phyloP scores from a whole-genome alignment of 1,284 basidiomycete species.

The Sanghuangporus weigelae region DNA sequence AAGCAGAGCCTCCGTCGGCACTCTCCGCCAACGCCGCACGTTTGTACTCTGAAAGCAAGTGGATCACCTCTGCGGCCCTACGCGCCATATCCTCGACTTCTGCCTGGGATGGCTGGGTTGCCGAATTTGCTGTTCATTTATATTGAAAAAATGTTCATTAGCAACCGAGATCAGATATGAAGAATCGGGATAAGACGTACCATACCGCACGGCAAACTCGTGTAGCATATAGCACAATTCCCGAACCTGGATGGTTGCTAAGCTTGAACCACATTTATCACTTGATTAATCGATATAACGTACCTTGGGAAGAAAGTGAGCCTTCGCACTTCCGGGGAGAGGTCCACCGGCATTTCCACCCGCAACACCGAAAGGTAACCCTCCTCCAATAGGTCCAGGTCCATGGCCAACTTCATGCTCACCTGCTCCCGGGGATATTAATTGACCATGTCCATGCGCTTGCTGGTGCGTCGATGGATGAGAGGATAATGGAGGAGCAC shows the following conservation, averaged over 20 bases:
- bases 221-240: slow-evolving; percentile 56
- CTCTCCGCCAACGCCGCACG: slow-evolving; percentile 35
- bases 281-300: slow-evolving; percentile 10
- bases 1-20: slow-evolving; percentile 10
- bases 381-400: background rate
- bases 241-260: slow-evolving; percentile 41
- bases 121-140: slow-evolving; percentile 41
- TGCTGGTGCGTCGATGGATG: background rate
- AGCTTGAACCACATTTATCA: slow-evolving; percentile 10
- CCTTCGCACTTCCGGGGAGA: slow-evolving; percentile 13
- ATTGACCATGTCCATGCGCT: background rate
- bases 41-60: slow-evolving; percentile 57
- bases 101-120: slow-evolving; percentile 41
- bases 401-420: background rate
- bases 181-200: slow-evolving; percentile 33
- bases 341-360: background rate
- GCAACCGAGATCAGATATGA: slow-evolving; percentile 8
- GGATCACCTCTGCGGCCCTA: slow-evolving; percentile 56
- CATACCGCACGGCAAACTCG: slow-evolving; percentile 59
- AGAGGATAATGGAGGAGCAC: background rate
- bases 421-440: background rate
- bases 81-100: slow-evolving; percentile 66
- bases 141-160: slow-evolving; percentile 25
- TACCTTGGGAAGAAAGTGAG: slow-evolving; percentile 22
- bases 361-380: background rate